A percentile compares a stretch with the other conserved stretches of the same genome.
Conservation (phyloP, 805 yeast species). For the Starmerella riodocensis region DNA sequence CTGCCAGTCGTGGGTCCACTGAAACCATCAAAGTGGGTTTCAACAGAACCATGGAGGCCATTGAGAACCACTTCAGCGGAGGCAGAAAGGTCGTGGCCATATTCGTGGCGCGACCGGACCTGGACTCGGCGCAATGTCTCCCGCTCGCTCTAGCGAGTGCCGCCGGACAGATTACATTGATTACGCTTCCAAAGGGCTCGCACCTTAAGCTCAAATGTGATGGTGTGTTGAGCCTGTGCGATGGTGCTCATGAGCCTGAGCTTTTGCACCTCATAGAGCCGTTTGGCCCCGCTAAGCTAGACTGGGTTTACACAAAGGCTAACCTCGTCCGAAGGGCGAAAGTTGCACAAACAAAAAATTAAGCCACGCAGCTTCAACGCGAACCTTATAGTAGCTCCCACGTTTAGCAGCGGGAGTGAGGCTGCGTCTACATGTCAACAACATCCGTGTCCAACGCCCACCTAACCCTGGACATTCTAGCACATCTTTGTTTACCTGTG, state of each 20-base stretch:
- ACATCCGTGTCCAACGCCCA: too few species aligned
- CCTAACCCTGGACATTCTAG: too few species aligned
- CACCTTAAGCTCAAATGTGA: constrained; percentile 4
- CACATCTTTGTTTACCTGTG: too few species aligned
- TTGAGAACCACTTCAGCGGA: constrained; percentile 10
- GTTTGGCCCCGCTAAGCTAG: constrained; percentile 11
- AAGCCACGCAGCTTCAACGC: neutral
- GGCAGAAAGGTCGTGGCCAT: constrained; percentile 8
- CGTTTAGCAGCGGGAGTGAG: too few species aligned
- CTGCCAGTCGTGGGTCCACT: constrained; percentile 7
- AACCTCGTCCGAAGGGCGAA: neutral
- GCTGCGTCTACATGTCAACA: too few species aligned
- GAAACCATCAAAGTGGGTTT: constrained; percentile 19
- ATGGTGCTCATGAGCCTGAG: neutral
- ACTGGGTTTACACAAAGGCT: constrained; percentile 18
- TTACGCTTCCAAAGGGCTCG: constrained; percentile 17
- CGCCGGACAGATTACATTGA: constrained; percentile 11
- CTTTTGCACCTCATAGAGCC: constrained; percentile 4
- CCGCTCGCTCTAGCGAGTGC: constrained; percentile 20
- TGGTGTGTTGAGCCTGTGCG: constrained; percentile 10
- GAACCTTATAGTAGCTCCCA: too few species aligned
- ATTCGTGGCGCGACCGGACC: constrained; percentile 18
- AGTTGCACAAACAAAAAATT: neutral
- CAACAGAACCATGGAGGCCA: constrained; percentile 20
- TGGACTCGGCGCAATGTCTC: constrained; percentile 11